Conservation (phyloP, 148 eudicot species). For the Heliosperma pusillum region DNA sequence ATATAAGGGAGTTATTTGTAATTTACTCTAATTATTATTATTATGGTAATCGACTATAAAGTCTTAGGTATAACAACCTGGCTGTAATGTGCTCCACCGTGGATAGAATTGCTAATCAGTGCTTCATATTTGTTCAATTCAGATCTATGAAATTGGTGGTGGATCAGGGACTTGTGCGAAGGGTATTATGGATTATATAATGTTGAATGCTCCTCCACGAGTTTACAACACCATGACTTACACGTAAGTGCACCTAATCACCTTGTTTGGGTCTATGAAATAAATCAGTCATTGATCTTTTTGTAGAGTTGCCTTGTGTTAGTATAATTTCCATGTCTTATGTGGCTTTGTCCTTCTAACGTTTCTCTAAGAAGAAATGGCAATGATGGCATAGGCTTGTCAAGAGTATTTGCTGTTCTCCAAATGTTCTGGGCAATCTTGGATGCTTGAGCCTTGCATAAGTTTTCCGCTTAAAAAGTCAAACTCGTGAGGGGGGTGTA, state of each 20-base stretch:
- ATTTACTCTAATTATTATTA: no score
- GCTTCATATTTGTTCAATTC: conserved; percentile 32
- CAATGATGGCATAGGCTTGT: background rate
- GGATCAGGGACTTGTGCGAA: conserved; percentile 99
- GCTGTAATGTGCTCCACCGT: background rate
- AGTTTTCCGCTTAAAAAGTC: background rate
- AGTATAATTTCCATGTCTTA: background rate
- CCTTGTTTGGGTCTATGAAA: background rate
- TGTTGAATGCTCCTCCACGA: conserved; percentile 93
- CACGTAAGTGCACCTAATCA: conserved; percentile 50
- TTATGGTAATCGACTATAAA: background rate
- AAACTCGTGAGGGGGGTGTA: conserved; percentile 5
- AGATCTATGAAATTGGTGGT: conserved; percentile 99
- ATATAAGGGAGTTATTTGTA: no score
- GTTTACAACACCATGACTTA: conserved; percentile 85
- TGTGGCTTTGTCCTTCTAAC: background rate
- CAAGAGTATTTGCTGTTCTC: background rate
- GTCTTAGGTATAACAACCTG: background rate
- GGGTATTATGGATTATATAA: conserved; percentile 95
- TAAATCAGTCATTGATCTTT: background rate
- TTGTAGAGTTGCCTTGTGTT: background rate
- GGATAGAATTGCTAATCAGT: background rate
- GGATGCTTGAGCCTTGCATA: background rate
- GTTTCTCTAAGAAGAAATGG: background rate
- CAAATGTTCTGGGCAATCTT: background rate